These are phyloP conservation scores for Zizania palustris DNA, from an alignment of 202 grass and related monocot species.

Conservation along the genomic window DNA sequence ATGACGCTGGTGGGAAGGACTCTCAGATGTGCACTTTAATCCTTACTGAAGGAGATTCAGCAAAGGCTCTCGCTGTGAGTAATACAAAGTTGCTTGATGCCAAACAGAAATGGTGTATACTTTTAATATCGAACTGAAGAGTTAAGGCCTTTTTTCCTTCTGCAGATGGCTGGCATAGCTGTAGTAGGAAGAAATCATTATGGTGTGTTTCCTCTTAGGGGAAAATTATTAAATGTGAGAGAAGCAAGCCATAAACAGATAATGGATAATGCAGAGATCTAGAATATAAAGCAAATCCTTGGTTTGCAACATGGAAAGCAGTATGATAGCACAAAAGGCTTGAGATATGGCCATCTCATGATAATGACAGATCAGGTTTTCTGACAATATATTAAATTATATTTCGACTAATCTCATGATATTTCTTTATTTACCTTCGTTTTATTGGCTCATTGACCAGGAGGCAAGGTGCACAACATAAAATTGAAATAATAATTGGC, in stretches of 20 bases:
- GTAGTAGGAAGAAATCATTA: slow-evolving; percentile 72
- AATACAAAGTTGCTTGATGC: not conserved
- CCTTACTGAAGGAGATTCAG: slow-evolving; percentile 95
- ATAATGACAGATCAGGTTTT: slow-evolving; percentile 99
- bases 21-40: slow-evolving; percentile 84
- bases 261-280: slow-evolving; percentile 83
- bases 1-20: slow-evolving; percentile 79
- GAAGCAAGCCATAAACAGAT: slow-evolving; percentile 89
- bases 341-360: slow-evolving; percentile 98
- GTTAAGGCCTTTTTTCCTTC: not conserved
- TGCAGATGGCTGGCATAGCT: slow-evolving; percentile 83
- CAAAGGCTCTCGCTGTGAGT: slow-evolving; percentile 94
- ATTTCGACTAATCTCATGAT: not conserved
- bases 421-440: too few species aligned
- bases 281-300: slow-evolving; percentile 83
- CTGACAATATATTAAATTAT: slow-evolving; percentile 1
- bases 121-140: slow-evolving; percentile 10
- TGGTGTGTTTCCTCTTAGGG: slow-evolving; percentile 95
- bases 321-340: slow-evolving; percentile 69
- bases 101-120: not conserved
- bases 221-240: slow-evolving; percentile 85
- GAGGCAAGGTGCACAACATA: too few species aligned
- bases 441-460: too few species aligned
- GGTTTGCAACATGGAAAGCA: slow-evolving; percentile 86
- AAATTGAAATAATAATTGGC: too few species aligned